A percentile compares a stretch with the other conserved stretches of the same genome.
These are phyloP conservation scores for Epichloe uncinata DNA, from an alignment of 2,329 filamentous ascomycete genomes.

Conservation along the genomic window DNA sequence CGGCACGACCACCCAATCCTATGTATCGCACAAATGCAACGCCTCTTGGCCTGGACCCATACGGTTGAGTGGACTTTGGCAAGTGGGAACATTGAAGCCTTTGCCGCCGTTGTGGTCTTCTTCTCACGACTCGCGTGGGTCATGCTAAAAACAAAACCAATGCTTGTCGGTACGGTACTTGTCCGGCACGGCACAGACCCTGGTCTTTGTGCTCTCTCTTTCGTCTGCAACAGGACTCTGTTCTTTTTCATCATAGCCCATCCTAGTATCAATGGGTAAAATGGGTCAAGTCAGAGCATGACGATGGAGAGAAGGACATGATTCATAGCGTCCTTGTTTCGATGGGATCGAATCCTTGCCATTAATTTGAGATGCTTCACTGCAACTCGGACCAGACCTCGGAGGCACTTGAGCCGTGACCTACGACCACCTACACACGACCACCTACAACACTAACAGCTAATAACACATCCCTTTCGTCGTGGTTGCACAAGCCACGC, in stretches of 20 bases:
- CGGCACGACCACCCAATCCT: background rate
- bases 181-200: background rate
- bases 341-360: background rate
- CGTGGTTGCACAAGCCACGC: conserved; percentile 2
- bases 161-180: background rate
- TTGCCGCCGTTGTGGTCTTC: background rate
- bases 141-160: background rate
- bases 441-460: background rate
- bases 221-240: background rate
- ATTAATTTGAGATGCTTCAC: background rate
- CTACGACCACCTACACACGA: background rate
- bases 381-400: background rate
- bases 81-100: background rate
- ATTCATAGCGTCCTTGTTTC: background rate
- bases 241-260: background rate
- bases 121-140: conserved; percentile 1
- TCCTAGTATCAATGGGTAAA: background rate
- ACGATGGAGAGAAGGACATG: background rate
- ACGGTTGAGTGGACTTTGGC: background rate
- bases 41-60: conserved; percentile 1
- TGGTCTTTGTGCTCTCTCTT: background rate
- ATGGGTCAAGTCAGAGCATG: background rate
- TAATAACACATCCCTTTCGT: background rate
- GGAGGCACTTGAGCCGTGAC: background rate
- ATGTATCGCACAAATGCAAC: conserved; percentile 1